Conservation (phyloP, 2,329 filamentous ascomycete genomes). For the Penicillium sp. region DNA sequence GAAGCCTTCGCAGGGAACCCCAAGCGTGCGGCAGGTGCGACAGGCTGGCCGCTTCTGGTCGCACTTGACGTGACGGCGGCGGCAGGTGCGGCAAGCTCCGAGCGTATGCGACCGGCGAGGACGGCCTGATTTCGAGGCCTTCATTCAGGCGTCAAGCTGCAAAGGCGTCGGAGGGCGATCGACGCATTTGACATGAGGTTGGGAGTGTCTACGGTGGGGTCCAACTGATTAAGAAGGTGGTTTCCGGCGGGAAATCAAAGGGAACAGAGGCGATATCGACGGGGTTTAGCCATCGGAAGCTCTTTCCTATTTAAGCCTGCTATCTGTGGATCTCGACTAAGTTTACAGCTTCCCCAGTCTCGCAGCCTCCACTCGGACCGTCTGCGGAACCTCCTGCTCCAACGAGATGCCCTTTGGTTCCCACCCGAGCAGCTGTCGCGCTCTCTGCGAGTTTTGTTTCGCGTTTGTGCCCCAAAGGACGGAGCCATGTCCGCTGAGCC, state of each 20-base stretch:
- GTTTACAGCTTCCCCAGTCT: not conserved
- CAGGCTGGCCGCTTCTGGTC: constrained; percentile 41
- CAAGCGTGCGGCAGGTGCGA: constrained; percentile 34
- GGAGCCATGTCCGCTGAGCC: constrained; percentile 27
- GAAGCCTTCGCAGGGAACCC: constrained; percentile 38
- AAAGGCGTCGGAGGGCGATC: not conserved
- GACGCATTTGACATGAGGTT: not conserved
- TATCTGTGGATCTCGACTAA: not conserved
- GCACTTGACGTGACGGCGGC: constrained; percentile 43
- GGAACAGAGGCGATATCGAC: not conserved
- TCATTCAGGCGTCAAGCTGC: not conserved
- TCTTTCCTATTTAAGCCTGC: not conserved
- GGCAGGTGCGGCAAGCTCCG: constrained; percentile 42
- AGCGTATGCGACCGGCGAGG: constrained; percentile 37
- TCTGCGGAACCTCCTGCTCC: constrained; percentile 31
- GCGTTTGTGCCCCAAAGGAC: constrained; percentile 40
- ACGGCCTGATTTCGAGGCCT: constrained; percentile 12
- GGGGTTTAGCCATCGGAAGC: not conserved
- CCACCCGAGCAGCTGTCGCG: constrained; percentile 31
- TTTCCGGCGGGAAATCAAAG: not conserved
- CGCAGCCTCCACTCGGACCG: constrained; percentile 28
- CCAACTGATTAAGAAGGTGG: no score
- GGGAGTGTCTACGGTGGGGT: not conserved
- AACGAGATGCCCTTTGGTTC: constrained; percentile 25
- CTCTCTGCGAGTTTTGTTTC: constrained; percentile 26